These are phyloP conservation scores for Didymellaceae sp. DNA, from an alignment of 2,329 filamentous ascomycete species.

Conservation along the genomic window DNA sequence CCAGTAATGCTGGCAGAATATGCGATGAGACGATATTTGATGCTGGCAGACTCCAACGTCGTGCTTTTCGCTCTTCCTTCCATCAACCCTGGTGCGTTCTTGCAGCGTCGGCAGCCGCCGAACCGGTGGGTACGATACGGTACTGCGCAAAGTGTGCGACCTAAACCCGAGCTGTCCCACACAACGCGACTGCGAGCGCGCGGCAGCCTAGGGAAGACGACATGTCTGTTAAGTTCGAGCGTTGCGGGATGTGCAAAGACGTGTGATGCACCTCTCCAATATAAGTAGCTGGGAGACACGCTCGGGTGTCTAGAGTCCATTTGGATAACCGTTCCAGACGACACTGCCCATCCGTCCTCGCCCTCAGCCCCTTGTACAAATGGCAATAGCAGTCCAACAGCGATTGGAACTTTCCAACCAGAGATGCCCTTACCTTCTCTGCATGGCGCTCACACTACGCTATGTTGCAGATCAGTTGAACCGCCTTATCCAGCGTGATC, in stretches of 20 bases:
- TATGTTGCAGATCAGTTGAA: background rate
- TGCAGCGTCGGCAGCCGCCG: constrained; percentile 10
- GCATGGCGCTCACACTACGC: too few species aligned
- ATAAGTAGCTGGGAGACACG: background rate
- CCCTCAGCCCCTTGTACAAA: too few species aligned
- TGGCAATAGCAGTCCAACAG: too few species aligned
- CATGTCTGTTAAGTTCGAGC: too few species aligned
- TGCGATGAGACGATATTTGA: background rate
- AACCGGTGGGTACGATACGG: constrained; percentile 6
- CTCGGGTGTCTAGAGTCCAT: background rate
- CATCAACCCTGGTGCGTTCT: background rate
- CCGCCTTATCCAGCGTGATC: background rate
- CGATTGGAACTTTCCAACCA: too few species aligned
- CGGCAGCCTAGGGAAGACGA: too few species aligned
- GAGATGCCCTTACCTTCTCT: too few species aligned
- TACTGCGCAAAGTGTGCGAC: background rate
- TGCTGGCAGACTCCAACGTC: background rate
- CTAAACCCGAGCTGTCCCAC: too few species aligned
- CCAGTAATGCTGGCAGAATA: background rate
- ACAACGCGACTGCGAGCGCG: too few species aligned
- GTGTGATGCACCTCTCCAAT: background rate
- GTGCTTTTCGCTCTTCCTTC: background rate
- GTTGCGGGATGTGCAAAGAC: too few species aligned
- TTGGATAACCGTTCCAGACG: constrained; percentile 1
- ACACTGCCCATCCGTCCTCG: background rate